phyloP scores from a whole-genome alignment of 139 green algal genomes.

The Chlamydomonas sp. region DNA sequence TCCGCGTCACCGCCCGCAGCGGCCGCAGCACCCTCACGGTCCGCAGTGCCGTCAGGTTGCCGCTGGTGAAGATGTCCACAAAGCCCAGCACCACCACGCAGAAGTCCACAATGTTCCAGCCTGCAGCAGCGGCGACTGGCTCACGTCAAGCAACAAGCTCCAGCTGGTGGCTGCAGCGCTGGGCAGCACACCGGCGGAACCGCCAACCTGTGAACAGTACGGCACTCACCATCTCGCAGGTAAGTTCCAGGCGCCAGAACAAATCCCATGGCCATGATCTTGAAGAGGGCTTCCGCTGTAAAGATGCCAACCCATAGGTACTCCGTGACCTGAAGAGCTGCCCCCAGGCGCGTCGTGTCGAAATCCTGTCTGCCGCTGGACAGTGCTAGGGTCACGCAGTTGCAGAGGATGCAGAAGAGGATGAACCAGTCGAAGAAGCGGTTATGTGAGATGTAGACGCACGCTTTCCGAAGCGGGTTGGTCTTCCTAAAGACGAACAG shows the following conservation, averaged over 20 bases:
- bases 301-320: conserved; percentile 42
- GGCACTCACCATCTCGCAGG: conserved; percentile 59
- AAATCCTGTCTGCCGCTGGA: conserved; percentile 11
- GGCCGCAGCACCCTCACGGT: conserved; percentile 76
- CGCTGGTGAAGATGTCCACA: conserved; percentile 40
- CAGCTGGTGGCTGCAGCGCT: neutral
- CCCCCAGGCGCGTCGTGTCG: neutral
- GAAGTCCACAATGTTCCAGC: conserved; percentile 79
- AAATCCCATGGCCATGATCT: conserved; percentile 48
- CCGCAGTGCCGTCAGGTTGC: conserved; percentile 69
- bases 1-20: conserved; percentile 71
- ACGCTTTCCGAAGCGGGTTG: neutral
- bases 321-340: neutral
- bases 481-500: neutral
- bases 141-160: neutral
- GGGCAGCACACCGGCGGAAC: too few relatives aligned
- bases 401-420: conserved; percentile 33
- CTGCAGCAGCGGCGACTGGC: conserved; percentile 34
- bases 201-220: neutral
- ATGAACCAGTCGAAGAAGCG: conserved; percentile 16
- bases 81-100: conserved; percentile 52
- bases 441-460: neutral
- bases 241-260: conserved; percentile 53
- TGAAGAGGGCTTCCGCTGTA: conserved; percentile 38
- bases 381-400: conserved; percentile 35